Evolutionary conservation across 1,284 basidiomycete species (phyloP), one percentile per base, ranked within the genome.

Genomic region (Coniferiporia weirii): DNA sequence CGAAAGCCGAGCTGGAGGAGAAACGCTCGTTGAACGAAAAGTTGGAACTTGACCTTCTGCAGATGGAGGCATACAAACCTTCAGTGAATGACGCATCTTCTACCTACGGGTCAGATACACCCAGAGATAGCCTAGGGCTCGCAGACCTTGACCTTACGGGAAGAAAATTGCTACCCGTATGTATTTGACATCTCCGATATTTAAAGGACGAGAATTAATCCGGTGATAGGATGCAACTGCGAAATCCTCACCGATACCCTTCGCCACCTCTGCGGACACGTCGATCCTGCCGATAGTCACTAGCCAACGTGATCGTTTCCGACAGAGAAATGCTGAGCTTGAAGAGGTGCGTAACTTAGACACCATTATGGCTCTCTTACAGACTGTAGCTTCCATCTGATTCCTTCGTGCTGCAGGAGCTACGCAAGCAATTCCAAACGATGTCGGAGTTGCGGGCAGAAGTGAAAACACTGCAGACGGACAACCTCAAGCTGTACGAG

Each of bases 201-300:
- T 27, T 27, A 27, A 5, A 27, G 27, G 5, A 27, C 27, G 2
- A 5, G 27, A 27, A 46, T 50, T 53, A n/a, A n/a, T n/a, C n/a
- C n/a, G n/a, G n/a, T n/a, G n/a, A n/a, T n/a, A 81, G 78, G 78
- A 79, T 55, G 69, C 74, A 54, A 73, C 76, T 4, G 71, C 76
- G 27, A 75, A 82, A 59, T 75, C 74, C 46, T 83, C 83, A 2
- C 81, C 85, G 0, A 84, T 89, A 69, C 84, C 84, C 1, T 91
- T 89, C 65, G 78, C 82, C 0, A 76, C 87, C 0, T 84, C 87
- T 4, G 87, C 89, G 4, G 94, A 97, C 67, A 91, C 89, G 0
- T 95, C 93, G 0, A 97, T 97, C 65, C 73, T 98, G 13, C 94
- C 94, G 0, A 98, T 99, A 65, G 95, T 99, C 43, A 98, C 96